Base-by-base conservation (phyloP, 768 basidiomycete species). In the Boletus bicolor region DNA sequence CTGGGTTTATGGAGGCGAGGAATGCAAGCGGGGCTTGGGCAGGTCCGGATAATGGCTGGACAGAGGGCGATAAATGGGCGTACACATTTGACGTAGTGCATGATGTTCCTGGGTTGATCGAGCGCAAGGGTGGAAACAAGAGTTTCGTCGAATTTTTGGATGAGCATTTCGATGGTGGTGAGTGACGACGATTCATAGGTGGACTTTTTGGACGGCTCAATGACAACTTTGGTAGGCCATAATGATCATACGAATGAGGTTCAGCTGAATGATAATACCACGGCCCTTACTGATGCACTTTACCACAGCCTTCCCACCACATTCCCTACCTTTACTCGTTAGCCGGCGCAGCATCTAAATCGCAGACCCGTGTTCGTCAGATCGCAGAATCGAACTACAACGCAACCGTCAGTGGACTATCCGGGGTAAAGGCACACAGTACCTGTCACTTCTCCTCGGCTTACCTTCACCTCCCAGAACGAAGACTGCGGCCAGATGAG, bases 401-500 rank as follows among this genome's bases (percentile, higher is more conserved):
- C 53, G 79, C 81, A 44, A 83, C 86, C 0, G 77, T 84, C 0
- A 80, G 76, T 38, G 91, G 91, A 2, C 73, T 93, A 4, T 83
- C 87, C 5, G 90, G 90, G 15, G 89, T 89, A 64, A 21, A 79
- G 71, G 26, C 15, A 15, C 14, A 19, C 4, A 1, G 15, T 17
- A 2, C 44, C 4, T 7, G 37, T 44, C 34, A 35, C 26, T 32
- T 21, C 19, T 50, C 9, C 30, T 30, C 9, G 1, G 1, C 59
- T 64, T 14, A 55, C 21, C 36, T 32, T 34, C 19, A 9, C 11
- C 51, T 10, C 1, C 26, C 56, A 91, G 86, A 93, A 93, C 62
- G 91, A 93, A 67, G 91, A 93, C 65, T 92, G 90, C 59, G 90
- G 91, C 1, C 91, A 93, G 67, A 93, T 93, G 91, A 89, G 87